These are phyloP conservation scores for Gigaspora rosea DNA, from an alignment of 192 early-diverging fungal genomes.

Conservation along the genomic window DNA sequence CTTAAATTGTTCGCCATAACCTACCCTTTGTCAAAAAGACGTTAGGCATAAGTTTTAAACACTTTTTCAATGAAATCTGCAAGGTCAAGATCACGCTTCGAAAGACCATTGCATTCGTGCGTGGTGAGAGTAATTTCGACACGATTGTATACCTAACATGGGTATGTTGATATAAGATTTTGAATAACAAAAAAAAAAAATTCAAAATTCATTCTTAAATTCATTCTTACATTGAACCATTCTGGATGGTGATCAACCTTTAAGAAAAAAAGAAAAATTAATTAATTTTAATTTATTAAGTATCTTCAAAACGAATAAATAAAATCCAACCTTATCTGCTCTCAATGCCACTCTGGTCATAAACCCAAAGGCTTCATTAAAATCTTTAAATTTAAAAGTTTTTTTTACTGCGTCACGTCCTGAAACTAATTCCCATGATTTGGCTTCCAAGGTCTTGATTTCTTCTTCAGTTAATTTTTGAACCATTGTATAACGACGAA, in stretches of 20 bases:
- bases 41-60: constrained; percentile 20
- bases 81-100: constrained; percentile 72
- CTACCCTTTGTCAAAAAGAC: no score
- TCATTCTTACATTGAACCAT: constrained; percentile 75
- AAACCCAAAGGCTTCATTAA: constrained; percentile 90
- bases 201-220: neutral
- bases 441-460: constrained; percentile 37
- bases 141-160: constrained; percentile 83
- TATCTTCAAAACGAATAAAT: neutral
- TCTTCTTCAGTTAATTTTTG: constrained; percentile 45
- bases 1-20: no score
- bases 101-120: constrained; percentile 86
- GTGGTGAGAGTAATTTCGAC: constrained; percentile 90
- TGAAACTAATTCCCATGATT: constrained; percentile 57
- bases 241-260: constrained; percentile 90
- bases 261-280: neutral
- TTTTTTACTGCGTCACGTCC: constrained; percentile 76
- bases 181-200: neutral
- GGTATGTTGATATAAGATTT: neutral
- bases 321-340: constrained; percentile 72
- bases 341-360: constrained; percentile 89
- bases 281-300: neutral
- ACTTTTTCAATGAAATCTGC: constrained; percentile 68
- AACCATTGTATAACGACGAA: no score
- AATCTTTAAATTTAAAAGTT: constrained; percentile 77